Base-by-base conservation (phyloP, 164 flowering plant genomes). In the Vitis rupestris region DNA sequence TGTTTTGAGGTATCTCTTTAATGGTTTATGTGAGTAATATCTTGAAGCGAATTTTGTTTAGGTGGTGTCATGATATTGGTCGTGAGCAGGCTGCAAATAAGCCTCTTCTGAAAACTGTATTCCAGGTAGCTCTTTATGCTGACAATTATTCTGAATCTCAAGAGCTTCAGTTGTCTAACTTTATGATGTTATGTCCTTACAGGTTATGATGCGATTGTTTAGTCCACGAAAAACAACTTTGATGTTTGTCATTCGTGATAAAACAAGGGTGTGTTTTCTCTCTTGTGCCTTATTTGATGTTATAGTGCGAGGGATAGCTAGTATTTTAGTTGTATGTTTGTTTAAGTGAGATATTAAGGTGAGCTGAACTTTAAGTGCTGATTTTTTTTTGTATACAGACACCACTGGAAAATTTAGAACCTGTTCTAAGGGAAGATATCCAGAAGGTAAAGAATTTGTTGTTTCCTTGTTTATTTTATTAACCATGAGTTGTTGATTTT, bases 21-120 rank as follows among this genome's bases (percentile, higher is more conserved):
- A 47, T 58, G n/a, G 8, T 63, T 5, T 37, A 5, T 30, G 11
- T 6, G n/a, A 27, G 8, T 62, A 59, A 68, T 53, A 16, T 68
- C 47, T 16, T 48, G 23, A 30, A 63, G 30, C 16, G 16, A 54
- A 12, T 23, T 56, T 50, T 30, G 16, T 53, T 51, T 71, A 95
- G 99, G 99, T 95, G 99, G 98, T 95, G 99, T 68, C 99, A 95
- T 86, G 98, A 95, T 74, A 93, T 95, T 77, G 99, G 99, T 48
- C 98, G 99, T 75, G 98, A 95, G 77, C 97, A 95, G 77, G 99
- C 99, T 75, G 97, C 99, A 69, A 95, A 95, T 80, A 95, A 93
- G 75, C 98, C 99, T 75, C 98, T 95, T 67, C 66, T 95, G 47
- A 93, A 93, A 82, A 93, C 97, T 68, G 99, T 93, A 44, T 91